Evolutionary conservation across 805 yeast species (phyloP).

Genomic region (Saturnispora diversa): DNA sequence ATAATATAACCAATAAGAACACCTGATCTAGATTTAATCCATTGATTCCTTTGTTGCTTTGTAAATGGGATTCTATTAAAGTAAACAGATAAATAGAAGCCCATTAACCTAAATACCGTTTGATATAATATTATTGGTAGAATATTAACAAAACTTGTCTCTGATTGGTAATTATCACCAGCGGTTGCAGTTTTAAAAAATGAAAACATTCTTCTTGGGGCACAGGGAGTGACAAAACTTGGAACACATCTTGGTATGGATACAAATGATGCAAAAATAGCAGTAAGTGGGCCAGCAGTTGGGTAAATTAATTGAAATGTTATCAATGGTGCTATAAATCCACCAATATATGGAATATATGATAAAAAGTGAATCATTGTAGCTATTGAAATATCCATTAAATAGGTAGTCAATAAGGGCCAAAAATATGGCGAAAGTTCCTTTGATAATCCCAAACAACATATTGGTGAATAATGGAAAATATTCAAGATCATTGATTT

Average conservation of each 20-base stretch:
- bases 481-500: neutral
- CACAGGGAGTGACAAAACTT: conserved; percentile 6
- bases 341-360: conserved; percentile 36
- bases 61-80: conserved; percentile 8
- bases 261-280: conserved; percentile 31
- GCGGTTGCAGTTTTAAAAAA: conserved; percentile 5
- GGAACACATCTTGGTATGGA: conserved; percentile 31
- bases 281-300: conserved; percentile 40
- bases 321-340: conserved; percentile 33
- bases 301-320: conserved; percentile 38
- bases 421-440: conserved; percentile 18
- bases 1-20: conserved; percentile 35
- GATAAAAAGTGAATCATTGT: conserved; percentile 30
- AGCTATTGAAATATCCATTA: conserved; percentile 24
- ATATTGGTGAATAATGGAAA: too few relatives aligned
- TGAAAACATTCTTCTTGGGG: conserved; percentile 9
- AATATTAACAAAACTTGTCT: conserved; percentile 2
- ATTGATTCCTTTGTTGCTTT: conserved; percentile 1
- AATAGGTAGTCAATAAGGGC: conserved; percentile 27
- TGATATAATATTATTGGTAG: conserved; percentile 4
- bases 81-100: conserved; percentile 1
- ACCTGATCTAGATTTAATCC: conserved; percentile 48
- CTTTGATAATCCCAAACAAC: neutral
- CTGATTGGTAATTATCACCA: neutral
- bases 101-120: neutral